Evolutionary conservation across 768 basidiomycete genomes (phyloP).

Genomic region (Serendipita vermifera): DNA sequence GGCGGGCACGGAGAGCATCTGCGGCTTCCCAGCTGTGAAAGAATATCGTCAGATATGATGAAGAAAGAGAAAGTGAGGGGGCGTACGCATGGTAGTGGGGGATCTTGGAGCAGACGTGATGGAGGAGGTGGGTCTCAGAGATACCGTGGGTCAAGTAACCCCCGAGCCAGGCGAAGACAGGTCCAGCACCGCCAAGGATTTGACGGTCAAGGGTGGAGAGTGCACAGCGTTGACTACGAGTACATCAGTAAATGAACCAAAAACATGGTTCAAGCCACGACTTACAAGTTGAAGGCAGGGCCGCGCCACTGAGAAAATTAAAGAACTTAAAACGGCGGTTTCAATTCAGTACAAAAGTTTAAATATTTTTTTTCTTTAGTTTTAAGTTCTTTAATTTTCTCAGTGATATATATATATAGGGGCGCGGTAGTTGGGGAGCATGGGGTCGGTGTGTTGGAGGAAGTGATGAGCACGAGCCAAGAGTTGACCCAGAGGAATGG

Average conservation of each 20-base stretch:
- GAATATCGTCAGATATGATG: constrained; percentile 12
- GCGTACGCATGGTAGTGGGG: constrained; percentile 30
- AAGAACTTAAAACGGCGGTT: too few species aligned
- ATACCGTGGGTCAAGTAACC: constrained; percentile 23
- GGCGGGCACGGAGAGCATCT: constrained; percentile 64
- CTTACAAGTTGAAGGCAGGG: too few species aligned
- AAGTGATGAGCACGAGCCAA: constrained; percentile 31
- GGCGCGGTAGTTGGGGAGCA: constrained; percentile 29
- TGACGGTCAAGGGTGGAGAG: constrained; percentile 29
- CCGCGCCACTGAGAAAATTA: too few species aligned
- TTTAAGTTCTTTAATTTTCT: too few species aligned
- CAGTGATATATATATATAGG: constrained; percentile 30
- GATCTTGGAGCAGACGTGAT: constrained; percentile 31
- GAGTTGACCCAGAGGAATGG: constrained; percentile 31
- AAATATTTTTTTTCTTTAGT: too few species aligned
- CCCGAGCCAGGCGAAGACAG: constrained; percentile 15
- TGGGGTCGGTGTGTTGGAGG: constrained; percentile 35
- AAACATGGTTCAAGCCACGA: too few species aligned
- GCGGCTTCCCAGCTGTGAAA: constrained; percentile 72
- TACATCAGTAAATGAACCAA: too few species aligned
- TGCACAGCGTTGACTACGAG: too few species aligned
- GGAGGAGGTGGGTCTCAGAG: constrained; percentile 27
- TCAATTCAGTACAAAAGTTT: too few species aligned
- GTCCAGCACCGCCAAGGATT: constrained; percentile 22
- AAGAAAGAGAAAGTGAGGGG: constrained; percentile 18